A percentile compares a stretch with the other conserved stretches of the same genome.
phyloP scores from a whole-genome alignment of 2,329 filamentous ascomycete genomes.

The Hypoxylon sp. region DNA sequence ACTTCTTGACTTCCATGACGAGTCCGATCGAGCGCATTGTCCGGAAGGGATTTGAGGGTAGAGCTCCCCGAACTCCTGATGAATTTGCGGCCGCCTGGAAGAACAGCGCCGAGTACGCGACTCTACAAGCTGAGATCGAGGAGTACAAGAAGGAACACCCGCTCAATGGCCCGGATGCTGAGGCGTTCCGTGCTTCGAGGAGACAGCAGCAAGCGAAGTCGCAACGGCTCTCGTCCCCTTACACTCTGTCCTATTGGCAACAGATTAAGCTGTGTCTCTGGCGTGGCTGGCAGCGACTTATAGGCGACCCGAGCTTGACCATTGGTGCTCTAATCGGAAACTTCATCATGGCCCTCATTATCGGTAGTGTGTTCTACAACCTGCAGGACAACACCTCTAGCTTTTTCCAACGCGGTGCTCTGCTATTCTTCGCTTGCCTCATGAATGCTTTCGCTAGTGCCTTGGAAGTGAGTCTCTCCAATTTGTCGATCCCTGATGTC shows the following conservation, averaged over 20 bases:
- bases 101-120: conserved; percentile 63
- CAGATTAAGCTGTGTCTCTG: conserved; percentile 84
- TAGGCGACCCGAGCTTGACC: conserved; percentile 81
- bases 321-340: conserved; percentile 78
- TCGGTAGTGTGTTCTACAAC: conserved; percentile 86
- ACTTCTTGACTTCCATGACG: conserved; percentile 80
- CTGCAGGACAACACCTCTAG: conserved; percentile 72
- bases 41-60: conserved; percentile 67
- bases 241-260: conserved; percentile 80
- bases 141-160: conserved; percentile 66
- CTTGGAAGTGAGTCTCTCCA: conserved; percentile 70
- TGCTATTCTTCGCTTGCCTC: conserved; percentile 89
- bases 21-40: conserved; percentile 68
- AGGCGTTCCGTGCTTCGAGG: conserved; percentile 67
- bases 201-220: conserved; percentile 67
- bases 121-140: conserved; percentile 67
- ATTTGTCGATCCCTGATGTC: not conserved
- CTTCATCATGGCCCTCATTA: conserved; percentile 79
- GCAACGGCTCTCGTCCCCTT: conserved; percentile 79
- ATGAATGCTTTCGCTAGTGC: conserved; percentile 87
- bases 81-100: conserved; percentile 72
- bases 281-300: conserved; percentile 82
- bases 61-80: conserved; percentile 69
- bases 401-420: conserved; percentile 82
- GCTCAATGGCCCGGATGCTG: conserved; percentile 67